Base-by-base conservation (phyloP, 805 yeast genomes). In the Grigorovia yakushimaensis region DNA sequence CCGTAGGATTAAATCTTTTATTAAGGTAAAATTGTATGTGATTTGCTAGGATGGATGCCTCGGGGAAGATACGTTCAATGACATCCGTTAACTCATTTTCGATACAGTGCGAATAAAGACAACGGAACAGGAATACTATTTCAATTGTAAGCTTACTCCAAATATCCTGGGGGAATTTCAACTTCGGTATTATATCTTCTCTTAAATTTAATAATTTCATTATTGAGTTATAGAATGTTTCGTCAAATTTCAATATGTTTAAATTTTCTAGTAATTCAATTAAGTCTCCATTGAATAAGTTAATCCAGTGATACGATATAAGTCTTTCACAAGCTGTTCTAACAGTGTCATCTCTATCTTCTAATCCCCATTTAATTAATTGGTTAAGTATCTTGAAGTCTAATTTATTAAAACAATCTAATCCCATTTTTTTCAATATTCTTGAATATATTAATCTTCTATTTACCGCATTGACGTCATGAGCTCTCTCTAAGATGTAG, bases 341-440 rank as follows among this genome's bases (percentile, higher is more conserved):
- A 1, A 93, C 97, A 5, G 71, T 54, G 4, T 73, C 78, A 53
- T 89, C 96, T 54, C 97, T 77, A 64, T 91, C 98, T 51, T 78
- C 79, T 44, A 91, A 71, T 3, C 98, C 98, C 88, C 95, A 85
- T 40, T 73, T 71, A 19, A 93, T 70, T 21, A 93, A 62, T 47
- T 76, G 73, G 48, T 84, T 91, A 39, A 96, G 69, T 30, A 76
- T 70, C 7, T 69, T 69, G 9, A 68, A 58, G 36, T 59, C 59
- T 2, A 63, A 23, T 17, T 53, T 48, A 10, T 48, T 53, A 20
- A 69, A 67, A 36, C 80, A 68, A 52, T 82, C 76, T 51, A 78
- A 84, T 5, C 84, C 84, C 54, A 88, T 68, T 27, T 79, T 82
- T 49, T 81, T 80, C 45, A 88, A 64, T 2, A 84, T 70, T 49